Conservation (phyloP, 306 rosid genomes). For the Urtica urens region DNA sequence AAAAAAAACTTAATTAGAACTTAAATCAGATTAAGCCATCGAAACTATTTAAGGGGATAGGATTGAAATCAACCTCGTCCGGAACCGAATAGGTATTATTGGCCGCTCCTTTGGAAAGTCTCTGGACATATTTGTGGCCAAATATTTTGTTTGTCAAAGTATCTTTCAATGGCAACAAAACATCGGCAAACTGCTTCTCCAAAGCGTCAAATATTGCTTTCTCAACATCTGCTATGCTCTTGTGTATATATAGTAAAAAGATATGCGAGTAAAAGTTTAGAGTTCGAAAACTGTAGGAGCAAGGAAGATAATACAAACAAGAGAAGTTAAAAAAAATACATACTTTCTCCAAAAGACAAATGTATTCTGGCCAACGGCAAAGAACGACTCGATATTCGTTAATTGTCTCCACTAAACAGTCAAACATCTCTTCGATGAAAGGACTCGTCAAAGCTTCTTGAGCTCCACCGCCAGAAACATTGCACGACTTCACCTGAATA, state of each 20-base stretch:
- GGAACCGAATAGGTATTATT: conserved; percentile 16
- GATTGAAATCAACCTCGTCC: conserved; percentile 16
- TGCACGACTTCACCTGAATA: conserved; percentile 22
- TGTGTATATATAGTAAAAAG: neutral
- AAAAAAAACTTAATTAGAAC: neutral
- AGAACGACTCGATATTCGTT: conserved; percentile 22
- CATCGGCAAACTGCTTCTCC: conserved; percentile 24
- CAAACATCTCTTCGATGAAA: conserved; percentile 20
- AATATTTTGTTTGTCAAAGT: conserved; percentile 18
- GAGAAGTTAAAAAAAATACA: conserved; percentile 4
- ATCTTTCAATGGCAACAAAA: conserved; percentile 20
- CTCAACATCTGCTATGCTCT: conserved; percentile 28
- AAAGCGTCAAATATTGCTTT: conserved; percentile 20
- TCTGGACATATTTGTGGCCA: conserved; percentile 29
- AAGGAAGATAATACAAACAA: neutral
- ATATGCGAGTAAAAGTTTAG: neutral
- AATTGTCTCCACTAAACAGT: conserved; percentile 13
- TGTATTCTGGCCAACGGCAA: conserved; percentile 27
- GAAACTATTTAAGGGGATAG: neutral
- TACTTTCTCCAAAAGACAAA: conserved; percentile 22
- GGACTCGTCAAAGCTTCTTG: conserved; percentile 18
- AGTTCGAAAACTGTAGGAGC: neutral
- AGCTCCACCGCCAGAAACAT: conserved; percentile 12
- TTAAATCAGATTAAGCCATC: neutral
- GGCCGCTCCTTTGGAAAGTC: conserved; percentile 17